A percentile compares a stretch with the other conserved stretches of the same genome.
These are phyloP conservation scores for Tetragonia tetragonoides DNA, from an alignment of 148 eudicot species.

Conservation along the genomic window DNA sequence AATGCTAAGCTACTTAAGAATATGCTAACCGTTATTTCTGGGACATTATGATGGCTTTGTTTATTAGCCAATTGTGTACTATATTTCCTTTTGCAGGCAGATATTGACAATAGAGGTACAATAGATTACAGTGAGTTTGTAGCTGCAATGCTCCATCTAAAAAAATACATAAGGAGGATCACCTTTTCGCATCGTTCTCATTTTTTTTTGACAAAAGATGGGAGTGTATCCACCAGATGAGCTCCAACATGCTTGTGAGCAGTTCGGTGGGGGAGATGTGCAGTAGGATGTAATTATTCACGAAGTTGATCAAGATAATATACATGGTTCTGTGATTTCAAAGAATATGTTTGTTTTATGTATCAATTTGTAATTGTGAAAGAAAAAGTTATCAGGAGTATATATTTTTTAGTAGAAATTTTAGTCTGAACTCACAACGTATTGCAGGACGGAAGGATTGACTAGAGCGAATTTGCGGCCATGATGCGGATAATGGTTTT, in stretches of 20 bases:
- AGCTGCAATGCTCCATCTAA: constrained; percentile 65
- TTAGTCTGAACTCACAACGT: not conserved
- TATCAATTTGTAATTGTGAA: not conserved
- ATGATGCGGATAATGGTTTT: constrained; percentile 56
- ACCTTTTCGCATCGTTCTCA: constrained; percentile 52
- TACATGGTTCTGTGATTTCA: constrained; percentile 5
- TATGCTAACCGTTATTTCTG: not conserved
- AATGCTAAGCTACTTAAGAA: too few species aligned
- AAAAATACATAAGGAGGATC: constrained; percentile 64
- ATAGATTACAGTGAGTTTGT: constrained; percentile 63
- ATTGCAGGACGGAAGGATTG: constrained; percentile 60
- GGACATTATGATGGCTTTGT: not conserved
- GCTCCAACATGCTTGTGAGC: constrained; percentile 56
- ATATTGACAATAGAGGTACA: constrained; percentile 63
- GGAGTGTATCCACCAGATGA: constrained; percentile 61
- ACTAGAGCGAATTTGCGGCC: constrained; percentile 58
- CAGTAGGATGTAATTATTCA: constrained; percentile 49
- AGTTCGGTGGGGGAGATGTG: constrained; percentile 44
- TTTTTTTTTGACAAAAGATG: constrained; percentile 55
- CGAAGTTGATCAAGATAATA: constrained; percentile 64
- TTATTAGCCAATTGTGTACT: not conserved
- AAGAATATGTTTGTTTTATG: not conserved
- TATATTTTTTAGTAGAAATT: not conserved
- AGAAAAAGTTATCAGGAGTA: too few species aligned
- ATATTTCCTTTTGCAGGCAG: constrained; percentile 43